Percentiles rank a stretch among this genome's conserved stretches.
Conservation (phyloP, 2,329 filamentous ascomycete species). For the Pseudocercospora cruenta region DNA sequence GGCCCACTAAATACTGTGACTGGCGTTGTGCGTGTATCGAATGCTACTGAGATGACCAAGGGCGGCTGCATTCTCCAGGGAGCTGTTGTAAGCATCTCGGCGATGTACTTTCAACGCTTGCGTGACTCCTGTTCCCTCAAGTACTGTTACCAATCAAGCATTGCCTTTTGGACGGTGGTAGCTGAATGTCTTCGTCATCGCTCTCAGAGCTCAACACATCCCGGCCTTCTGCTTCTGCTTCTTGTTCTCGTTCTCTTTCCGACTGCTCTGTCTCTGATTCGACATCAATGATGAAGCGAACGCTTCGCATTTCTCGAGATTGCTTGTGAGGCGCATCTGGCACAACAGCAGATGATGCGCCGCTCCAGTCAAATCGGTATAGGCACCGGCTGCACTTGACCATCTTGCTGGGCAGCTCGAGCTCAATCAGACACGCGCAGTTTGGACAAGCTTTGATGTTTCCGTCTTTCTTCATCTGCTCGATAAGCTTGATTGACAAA, state of each 20-base stretch:
- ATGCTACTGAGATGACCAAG: neutral
- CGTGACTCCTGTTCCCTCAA: neutral
- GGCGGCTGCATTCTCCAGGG: neutral
- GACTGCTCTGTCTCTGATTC: neutral
- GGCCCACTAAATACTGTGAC: neutral
- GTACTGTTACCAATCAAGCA: neutral
- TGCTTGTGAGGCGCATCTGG: neutral
- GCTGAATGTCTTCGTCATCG: neutral
- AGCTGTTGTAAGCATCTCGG: neutral
- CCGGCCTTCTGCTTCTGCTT: neutral
- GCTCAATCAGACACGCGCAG: neutral
- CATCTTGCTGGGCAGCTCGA: neutral
- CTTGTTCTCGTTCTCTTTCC: neutral
- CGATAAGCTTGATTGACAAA: neutral
- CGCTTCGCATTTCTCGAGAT: neutral
- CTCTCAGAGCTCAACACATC: neutral
- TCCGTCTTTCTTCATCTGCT: neutral
- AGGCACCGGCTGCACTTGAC: slow-evolving; percentile 3
- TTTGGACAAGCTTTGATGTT: neutral
- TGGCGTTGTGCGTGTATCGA: neutral
- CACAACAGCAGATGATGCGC: neutral
- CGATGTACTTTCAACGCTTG: neutral
- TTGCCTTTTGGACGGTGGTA: neutral
- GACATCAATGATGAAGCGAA: neutral
- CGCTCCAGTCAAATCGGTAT: neutral